A percentile compares a stretch with the other conserved stretches of the same genome.
Evolutionary conservation across 495 filamentous ascomycete genomes (phyloP).

Genomic region (Sabuloglossum arenarium): DNA sequence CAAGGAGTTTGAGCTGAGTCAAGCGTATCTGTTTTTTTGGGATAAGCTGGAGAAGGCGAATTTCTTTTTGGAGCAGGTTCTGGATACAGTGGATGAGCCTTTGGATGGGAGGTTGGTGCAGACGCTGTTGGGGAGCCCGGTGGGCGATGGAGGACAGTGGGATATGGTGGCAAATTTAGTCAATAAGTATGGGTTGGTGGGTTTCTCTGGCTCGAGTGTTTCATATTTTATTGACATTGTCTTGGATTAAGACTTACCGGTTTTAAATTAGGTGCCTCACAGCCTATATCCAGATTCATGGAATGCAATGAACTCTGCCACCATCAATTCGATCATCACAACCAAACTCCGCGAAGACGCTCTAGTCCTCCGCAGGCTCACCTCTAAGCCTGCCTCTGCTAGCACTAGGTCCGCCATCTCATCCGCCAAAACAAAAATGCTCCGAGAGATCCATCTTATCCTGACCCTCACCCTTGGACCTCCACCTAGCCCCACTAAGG

Average conservation of each 20-base stretch:
- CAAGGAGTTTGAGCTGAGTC: constrained; percentile 60
- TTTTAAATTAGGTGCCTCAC: constrained; percentile 34
- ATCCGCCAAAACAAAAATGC: constrained; percentile 42
- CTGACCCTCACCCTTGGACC: constrained; percentile 61
- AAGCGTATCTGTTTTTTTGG: constrained; percentile 85
- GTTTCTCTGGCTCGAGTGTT: not conserved
- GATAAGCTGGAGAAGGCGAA: constrained; percentile 88
- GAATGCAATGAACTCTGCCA: constrained; percentile 45
- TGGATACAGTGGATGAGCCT: constrained; percentile 46
- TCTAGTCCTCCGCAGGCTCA: constrained; percentile 36
- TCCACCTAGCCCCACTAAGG: constrained; percentile 39
- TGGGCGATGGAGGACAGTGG: constrained; percentile 76
- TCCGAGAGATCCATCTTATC: constrained; percentile 57
- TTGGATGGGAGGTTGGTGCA: constrained; percentile 51
- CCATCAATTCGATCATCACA: constrained; percentile 56
- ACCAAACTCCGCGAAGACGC: constrained; percentile 76
- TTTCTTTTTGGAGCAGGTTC: constrained; percentile 64
- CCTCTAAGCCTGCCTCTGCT: constrained; percentile 4
- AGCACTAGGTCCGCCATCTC: constrained; percentile 20
- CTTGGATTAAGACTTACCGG: not conserved
- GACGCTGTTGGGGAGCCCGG: constrained; percentile 38
- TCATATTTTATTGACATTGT: too few species aligned
- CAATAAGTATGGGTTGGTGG: constrained; percentile 55
- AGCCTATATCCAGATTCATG: constrained; percentile 57
- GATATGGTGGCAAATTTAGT: constrained; percentile 83